A percentile compares a stretch with the other conserved stretches of the same genome.
Evolutionary conservation across 768 basidiomycete genomes (phyloP).

Genomic region (Boletus subparvulus): DNA sequence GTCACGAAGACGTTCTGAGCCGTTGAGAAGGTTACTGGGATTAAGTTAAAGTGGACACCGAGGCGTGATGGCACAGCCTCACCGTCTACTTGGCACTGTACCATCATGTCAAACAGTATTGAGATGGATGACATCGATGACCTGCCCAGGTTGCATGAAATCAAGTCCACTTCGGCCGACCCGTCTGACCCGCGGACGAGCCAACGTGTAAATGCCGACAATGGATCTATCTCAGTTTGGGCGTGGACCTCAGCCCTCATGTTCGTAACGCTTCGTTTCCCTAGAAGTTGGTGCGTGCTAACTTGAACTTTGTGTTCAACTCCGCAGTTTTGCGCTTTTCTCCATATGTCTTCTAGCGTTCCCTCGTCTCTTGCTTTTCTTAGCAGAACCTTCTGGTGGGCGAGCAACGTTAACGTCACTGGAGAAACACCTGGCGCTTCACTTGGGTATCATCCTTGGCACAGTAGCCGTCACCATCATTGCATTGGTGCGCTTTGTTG

Average conservation of each 20-base stretch:
- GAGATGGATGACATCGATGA: conserved; percentile 46
- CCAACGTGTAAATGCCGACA: conserved; percentile 8
- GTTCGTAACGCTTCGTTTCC: conserved; percentile 23
- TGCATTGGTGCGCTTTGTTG: conserved; percentile 45
- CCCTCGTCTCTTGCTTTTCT: conserved; percentile 67
- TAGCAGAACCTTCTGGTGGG: conserved; percentile 48
- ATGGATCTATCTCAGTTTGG: conserved; percentile 37
- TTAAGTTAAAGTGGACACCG: too few species aligned
- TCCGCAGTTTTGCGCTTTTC: conserved; percentile 34
- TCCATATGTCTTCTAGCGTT: conserved; percentile 46
- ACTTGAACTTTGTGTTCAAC: not conserved
- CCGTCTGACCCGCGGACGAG: not conserved
- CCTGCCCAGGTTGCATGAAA: conserved; percentile 22
- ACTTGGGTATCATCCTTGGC: conserved; percentile 61
- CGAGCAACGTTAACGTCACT: conserved; percentile 56
- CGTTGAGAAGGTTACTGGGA: too few species aligned
- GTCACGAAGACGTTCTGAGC: too few species aligned
- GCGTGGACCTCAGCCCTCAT: conserved; percentile 37
- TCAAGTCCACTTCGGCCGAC: conserved; percentile 11
- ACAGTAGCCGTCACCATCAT: conserved; percentile 57
- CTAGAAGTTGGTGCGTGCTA: not conserved
- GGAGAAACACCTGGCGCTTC: conserved; percentile 67
- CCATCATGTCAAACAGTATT: conserved; percentile 34
- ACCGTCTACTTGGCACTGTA: not conserved
- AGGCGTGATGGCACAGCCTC: not conserved